Evolutionary conservation across 176 grass and related monocot species (phyloP), one percentile per base, ranked within the genome.

Genomic region (Oropetium thomaeum): DNA sequence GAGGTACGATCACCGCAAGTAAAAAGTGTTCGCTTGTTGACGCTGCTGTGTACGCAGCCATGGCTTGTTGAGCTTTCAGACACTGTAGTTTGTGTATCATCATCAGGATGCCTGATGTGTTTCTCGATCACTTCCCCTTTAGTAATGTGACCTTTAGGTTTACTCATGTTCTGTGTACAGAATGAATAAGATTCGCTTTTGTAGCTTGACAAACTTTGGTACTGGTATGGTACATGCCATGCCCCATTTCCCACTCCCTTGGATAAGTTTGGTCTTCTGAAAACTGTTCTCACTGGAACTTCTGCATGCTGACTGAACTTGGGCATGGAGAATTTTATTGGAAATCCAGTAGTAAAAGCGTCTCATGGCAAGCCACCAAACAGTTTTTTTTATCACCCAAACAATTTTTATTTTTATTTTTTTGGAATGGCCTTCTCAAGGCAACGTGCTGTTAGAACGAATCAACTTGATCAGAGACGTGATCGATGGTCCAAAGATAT

Each of bases 1-100:
- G 16, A 81, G 75, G 73, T 86, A 84, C 51, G 49, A 52, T 22
- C 47, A 92, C 44, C 82, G 87, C 58, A 90, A 69, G 44, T 70
- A 28, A 39, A 22, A 32, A 43, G 2, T 78, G 28, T 15, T 82
- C 13, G 27, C 26, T 31, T 51, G 13, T n/a, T n/a, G n/a, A n/a
- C n/a, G 33, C 52, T 66, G 68, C 11, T 34, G 69, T 53, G 20
- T 49, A 17, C 7, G 12, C 73, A 83, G 30, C 8, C 64, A 71
- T 71, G 65, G 57, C 19, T 31, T 32, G 10, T 2, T 48, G 1
- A 49, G 67, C 17, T 6, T 15, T 9, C 14, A 73, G 52, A n/a
- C 4, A 10, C 33, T 48, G 79, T 65, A 43, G 67, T 48, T 27
- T 26, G n/a, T n/a, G n/a, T n/a, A 35, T 40, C 37, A 31, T n/a